A percentile compares a stretch with the other conserved stretches of the same genome.
Conservation (phyloP, 176 grass and related monocot genomes). For the Eragrostis curvula region DNA sequence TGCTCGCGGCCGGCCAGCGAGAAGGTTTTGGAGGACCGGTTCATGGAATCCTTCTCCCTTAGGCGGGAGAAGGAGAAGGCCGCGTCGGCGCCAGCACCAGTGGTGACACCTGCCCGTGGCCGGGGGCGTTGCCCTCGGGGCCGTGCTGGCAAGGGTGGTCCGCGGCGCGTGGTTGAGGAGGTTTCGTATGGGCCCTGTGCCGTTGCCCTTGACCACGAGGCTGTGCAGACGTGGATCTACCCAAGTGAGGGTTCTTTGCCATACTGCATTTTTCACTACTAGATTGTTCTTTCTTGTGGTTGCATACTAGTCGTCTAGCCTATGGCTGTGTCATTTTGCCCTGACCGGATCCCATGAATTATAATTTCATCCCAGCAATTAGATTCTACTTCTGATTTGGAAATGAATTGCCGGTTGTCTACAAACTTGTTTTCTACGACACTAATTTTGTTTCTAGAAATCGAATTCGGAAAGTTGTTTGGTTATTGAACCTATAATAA, state of each 20-base stretch:
- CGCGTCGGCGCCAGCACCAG: neutral
- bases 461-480: no score
- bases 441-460: no score
- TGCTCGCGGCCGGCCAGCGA: conserved; percentile 10
- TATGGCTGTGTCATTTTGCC: neutral
- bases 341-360: neutral
- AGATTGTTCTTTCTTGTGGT: conserved; percentile 17
- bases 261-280: conserved; percentile 11
- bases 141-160: neutral
- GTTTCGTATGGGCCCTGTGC: neutral
- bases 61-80: conserved; percentile 46
- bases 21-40: conserved; percentile 44
- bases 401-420: neutral
- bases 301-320: neutral
- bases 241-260: conserved; percentile 53
- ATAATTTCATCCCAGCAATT: neutral
- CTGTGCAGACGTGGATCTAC: conserved; percentile 87
- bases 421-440: no score
- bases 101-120: neutral
- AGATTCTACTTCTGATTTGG: neutral
- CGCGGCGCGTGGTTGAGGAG: neutral
- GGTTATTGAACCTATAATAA: no score
- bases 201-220: conserved; percentile 65
- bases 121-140: neutral
- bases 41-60: conserved; percentile 62